Evolutionary conservation across 2,329 filamentous ascomycete species (phyloP), one percentile per base, ranked within the genome.

Genomic region (Paecilomyces sp.): DNA sequence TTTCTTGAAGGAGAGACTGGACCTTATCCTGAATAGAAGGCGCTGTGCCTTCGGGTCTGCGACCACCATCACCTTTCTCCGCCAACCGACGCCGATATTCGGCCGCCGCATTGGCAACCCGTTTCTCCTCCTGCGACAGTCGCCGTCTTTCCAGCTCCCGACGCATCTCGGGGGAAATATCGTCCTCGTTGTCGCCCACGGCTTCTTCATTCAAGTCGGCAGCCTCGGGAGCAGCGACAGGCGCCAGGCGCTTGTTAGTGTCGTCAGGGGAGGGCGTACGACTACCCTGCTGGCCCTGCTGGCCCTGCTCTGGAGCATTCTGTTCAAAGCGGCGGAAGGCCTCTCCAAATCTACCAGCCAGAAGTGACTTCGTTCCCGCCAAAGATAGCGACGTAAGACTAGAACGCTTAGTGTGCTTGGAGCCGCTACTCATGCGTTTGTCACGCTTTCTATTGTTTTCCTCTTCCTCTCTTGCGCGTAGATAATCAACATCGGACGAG

Each of bases 21-120:
- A 99, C 91, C 64, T 93, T 88, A 70, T 90, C 92, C 72, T 97
- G 92, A 67, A 99, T 99, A 28, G 88, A 90, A n/a, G 87, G 84
- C 18, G 92, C 91, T 76, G 83, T 73, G 81, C 85, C 59, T 82
- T 84, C 58, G 76, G 75, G 15, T 77, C 78, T 18, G 72, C 78
- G 76, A 52, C 79, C 80, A 22, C 79, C 76, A 41, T 77, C 75
- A n/a, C 82, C 84, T 57, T 84, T 81, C 57, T 85, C 83, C 1
- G 88, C 85, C 47, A 96, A 78, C 24, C 89, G 86, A 66, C 87
- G 86, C 34, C 89, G 86, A 73, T 97, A 96, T 74, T 96, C 92
- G 1, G 90, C 92, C 18, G 91, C 92, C 0, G 92, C 94, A 22
- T 88, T 88, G 54, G 91, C 91, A 1, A 99, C 94, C 2, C 94